Evolutionary conservation across 371 early-diverging fungal species (phyloP).

Genomic region (Mycotypha africana): DNA sequence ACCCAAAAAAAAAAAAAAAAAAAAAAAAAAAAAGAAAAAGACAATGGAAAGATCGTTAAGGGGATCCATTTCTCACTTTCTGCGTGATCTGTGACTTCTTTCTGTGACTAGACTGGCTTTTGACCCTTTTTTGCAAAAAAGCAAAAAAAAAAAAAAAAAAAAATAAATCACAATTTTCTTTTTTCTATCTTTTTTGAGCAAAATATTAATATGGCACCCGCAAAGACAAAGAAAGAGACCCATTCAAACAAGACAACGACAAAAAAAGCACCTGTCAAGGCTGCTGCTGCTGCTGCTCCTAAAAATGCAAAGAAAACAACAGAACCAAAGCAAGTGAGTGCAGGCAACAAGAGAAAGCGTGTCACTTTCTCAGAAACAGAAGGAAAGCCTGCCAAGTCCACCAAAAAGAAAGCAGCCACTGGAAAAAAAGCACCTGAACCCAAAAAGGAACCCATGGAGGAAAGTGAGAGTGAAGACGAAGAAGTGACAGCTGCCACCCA

Average conservation of each 20-base stretch:
- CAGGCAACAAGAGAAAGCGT: slow-evolving; percentile 24
- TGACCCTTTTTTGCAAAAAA: no score
- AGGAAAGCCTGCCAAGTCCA: not conserved
- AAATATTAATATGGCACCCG: slow-evolving; percentile 7
- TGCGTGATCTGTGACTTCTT: no score
- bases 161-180: no score
- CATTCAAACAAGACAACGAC: slow-evolving; percentile 1
- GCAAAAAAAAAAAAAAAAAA: no score
- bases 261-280: slow-evolving; percentile 1
- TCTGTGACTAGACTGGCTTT: no score
- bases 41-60: no score
- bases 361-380: slow-evolving; percentile 7
- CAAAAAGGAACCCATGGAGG: slow-evolving; percentile 12
- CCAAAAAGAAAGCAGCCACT: slow-evolving; percentile 10
- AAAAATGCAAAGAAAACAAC: slow-evolving; percentile 11
- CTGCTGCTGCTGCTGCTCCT: slow-evolving; percentile 1
- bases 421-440: slow-evolving; percentile 1
- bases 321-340: slow-evolving; percentile 6
- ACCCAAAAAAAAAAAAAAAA: no score
- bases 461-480: slow-evolving; percentile 1
- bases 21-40: no score
- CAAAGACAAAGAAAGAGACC: slow-evolving; percentile 8
- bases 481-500: slow-evolving; percentile 3
- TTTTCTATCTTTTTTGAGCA: no score
- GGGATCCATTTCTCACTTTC: no score